These are phyloP conservation scores for Colletotrichum brevisporum DNA, from an alignment of 2,329 filamentous ascomycete species.

Conservation along the genomic window DNA sequence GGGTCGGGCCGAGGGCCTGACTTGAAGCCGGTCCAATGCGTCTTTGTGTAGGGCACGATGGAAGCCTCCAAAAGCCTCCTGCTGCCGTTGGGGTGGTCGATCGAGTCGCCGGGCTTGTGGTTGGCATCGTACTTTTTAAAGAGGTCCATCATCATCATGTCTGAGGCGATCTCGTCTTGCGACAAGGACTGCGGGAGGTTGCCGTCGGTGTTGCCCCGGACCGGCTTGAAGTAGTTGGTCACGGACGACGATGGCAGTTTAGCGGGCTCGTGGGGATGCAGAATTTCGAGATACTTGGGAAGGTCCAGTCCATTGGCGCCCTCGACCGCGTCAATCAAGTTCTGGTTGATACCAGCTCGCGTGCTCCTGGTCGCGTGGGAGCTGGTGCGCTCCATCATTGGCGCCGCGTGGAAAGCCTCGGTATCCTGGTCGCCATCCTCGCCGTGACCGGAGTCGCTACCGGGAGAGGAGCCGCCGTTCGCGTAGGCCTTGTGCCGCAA, in stretches of 20 bases:
- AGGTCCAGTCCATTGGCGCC: conserved; percentile 72
- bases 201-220: conserved; percentile 67
- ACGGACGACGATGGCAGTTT: conserved; percentile 72
- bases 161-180: conserved; percentile 66
- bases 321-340: conserved; percentile 73
- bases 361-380: conserved; percentile 77
- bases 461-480: conserved; percentile 67
- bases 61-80: conserved; percentile 70
- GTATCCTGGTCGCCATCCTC: conserved; percentile 65
- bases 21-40: conserved; percentile 64
- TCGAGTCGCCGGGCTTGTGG: conserved; percentile 68
- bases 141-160: conserved; percentile 71
- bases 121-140: conserved; percentile 69
- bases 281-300: conserved; percentile 70
- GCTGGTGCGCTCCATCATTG: conserved; percentile 73
- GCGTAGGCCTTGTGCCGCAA: conserved; percentile 67
- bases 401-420: conserved; percentile 63
- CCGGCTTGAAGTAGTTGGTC: conserved; percentile 71
- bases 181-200: conserved; percentile 68
- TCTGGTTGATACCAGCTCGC: conserved; percentile 66
- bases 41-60: conserved; percentile 62
- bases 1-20: conserved; percentile 62
- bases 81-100: conserved; percentile 67
- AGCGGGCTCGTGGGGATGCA: conserved; percentile 67
- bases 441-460: conserved; percentile 67